Base-by-base conservation (phyloP, 1,284 basidiomycete genomes). In the Porphyrellus sp. region DNA sequence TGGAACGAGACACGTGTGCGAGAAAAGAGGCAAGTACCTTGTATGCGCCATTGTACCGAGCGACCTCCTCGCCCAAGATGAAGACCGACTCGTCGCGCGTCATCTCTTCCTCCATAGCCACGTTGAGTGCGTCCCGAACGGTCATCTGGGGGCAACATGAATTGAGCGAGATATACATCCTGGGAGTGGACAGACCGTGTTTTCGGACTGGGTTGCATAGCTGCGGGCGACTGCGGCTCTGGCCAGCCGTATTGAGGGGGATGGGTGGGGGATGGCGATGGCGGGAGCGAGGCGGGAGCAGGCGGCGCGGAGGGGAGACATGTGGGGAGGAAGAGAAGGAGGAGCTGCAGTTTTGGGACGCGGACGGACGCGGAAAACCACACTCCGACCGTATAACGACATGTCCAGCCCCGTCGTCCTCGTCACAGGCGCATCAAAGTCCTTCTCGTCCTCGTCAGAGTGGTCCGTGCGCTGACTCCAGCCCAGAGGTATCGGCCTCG, bases 81-180 rank as follows among this genome's bases (percentile, higher is more conserved):
- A 97, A 99, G 47, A 99, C 97, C 35, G 78, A 89, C 71, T 96
- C 90, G 75, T 99, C 97, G 46, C 93, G 85, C 64, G 89, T 71
- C 97, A 99, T 99, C 78, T 99, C 97, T 77, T 99, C 97, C 78
- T 99, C 97, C 92, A 99, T 96, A 33, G 97, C 97, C 55, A 86
- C 77, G 77, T 98, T 99, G 62, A 99, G 86, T 37, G 97, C 97
- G 55, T 99, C 97, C 69, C 97, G 91, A 57, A 98, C 96, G 48
- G 94, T 98, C 93, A 98, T 91, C 89, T 95, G 69, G 23, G 34
- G 21, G 40, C 16, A 30, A 21, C 12, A 30, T 55, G 28, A 60
- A 57, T 39, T 42, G 52, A 30, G 53, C 37, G 35, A 54, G 34
- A 30, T 5, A 11, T 2, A 16, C 16, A 30, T 11, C n/a, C 43